phyloP scores from a whole-genome alignment of 306 rosid species.

The Cucurbita ficifolia region DNA sequence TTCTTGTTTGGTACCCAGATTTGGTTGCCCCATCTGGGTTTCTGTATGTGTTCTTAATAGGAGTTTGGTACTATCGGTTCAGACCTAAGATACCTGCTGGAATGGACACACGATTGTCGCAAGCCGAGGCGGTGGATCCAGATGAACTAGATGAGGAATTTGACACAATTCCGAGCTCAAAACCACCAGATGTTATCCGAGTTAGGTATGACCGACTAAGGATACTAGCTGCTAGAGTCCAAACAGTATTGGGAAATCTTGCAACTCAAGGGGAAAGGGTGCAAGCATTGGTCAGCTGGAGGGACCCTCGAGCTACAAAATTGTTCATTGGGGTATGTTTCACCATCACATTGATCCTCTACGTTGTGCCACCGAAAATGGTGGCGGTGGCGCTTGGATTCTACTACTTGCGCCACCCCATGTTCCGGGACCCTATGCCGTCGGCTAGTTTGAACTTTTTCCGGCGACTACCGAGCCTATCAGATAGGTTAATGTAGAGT shows the following conservation, averaged over 20 bases:
- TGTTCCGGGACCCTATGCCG: slow-evolving; percentile 43
- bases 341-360: slow-evolving; percentile 24
- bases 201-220: slow-evolving; percentile 68
- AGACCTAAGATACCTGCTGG: slow-evolving; percentile 79
- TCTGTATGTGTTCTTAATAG: slow-evolving; percentile 64
- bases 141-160: slow-evolving; percentile 85
- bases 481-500: slow-evolving; percentile 71
- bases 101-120: slow-evolving; percentile 70
- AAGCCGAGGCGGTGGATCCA: slow-evolving; percentile 62
- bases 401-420: slow-evolving; percentile 48
- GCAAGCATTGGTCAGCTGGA: slow-evolving; percentile 83
- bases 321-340: slow-evolving; percentile 35
- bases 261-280: slow-evolving; percentile 89
- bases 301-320: slow-evolving; percentile 81
- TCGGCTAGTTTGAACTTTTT: slow-evolving; percentile 38
- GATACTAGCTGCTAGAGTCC: slow-evolving; percentile 72
- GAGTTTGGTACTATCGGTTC: slow-evolving; percentile 85
- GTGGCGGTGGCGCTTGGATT: slow-evolving; percentile 85
- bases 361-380: slow-evolving; percentile 44
- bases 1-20: slow-evolving; percentile 97
- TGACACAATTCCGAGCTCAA: slow-evolving; percentile 83
- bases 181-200: slow-evolving; percentile 44
- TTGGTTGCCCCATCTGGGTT: slow-evolving; percentile 78
- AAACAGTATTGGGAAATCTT: slow-evolving; percentile 86
- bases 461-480: slow-evolving; percentile 63